Percentiles rank a stretch among this genome's conserved stretches.
Conservation (phyloP, 164 flowering plant species). For the Chimonanthus praecox region DNA sequence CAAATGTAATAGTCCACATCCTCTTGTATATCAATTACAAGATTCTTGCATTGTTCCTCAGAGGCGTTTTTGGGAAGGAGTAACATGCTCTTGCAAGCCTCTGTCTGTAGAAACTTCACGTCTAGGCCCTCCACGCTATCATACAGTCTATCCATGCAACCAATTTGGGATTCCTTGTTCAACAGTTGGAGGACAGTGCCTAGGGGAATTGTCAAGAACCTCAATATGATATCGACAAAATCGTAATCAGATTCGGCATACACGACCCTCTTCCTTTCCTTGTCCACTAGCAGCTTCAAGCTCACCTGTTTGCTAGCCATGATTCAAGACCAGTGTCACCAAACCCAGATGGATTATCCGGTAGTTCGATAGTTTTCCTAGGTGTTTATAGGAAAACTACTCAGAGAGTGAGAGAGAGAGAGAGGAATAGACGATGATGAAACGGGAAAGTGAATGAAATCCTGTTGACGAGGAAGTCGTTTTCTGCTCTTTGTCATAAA, state of each 20-base stretch:
- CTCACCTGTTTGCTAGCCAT: not conserved
- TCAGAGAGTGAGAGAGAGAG: no score
- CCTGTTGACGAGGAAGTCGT: no score
- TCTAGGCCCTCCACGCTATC: conserved; percentile 9
- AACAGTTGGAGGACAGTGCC: not conserved
- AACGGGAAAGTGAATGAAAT: no score
- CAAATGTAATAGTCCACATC: not conserved
- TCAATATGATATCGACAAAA: conserved; percentile 13
- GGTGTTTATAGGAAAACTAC: no score
- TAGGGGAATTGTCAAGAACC: conserved; percentile 9
- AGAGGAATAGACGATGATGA: no score
- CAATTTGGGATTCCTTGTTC: not conserved
- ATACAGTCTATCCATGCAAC: conserved; percentile 6
- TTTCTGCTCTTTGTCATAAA: no score
- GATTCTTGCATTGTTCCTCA: not conserved
- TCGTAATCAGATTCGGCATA: conserved; percentile 8
- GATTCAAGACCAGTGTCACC: not conserved
- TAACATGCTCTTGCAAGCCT: not conserved
- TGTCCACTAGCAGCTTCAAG: conserved; percentile 16
- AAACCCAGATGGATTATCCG: no score
- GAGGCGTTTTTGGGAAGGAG: not conserved
- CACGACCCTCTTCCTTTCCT: conserved; percentile 5
- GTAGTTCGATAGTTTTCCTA: no score
- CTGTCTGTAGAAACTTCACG: not conserved
- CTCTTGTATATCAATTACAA: not conserved